Base-by-base conservation (phyloP, 1,284 basidiomycete species). In the Marasmius sp. region DNA sequence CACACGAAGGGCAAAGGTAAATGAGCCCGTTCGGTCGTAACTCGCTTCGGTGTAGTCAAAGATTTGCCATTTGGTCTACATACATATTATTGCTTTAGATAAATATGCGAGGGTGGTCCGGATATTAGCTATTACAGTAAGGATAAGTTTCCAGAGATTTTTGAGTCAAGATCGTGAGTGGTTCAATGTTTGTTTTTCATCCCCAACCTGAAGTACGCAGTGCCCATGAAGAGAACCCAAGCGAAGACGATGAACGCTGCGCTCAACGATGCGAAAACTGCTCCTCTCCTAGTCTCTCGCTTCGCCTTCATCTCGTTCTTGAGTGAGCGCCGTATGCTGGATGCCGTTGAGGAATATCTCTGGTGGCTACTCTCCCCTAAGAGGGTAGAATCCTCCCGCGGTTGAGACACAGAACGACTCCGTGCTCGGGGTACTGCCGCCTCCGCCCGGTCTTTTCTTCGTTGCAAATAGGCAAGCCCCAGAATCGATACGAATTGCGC, bases 151-250 rank as follows among this genome's bases (percentile, higher is more conserved):
- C 20, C 20, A n/a, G 10, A 51, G 22, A 22, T 1, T 11, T 8
- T 47, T 47, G 8, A n/a, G 16, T 18, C 34, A n/a, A 16, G 12
- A 18, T 36, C 34, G 34, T 10, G 9, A 34, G 33, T 34, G 49
- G 14, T 6, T 16, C n/a, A 27, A 27, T 20, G 5, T 36, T 58
- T 43, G 27, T 61, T 36, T 22, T 69, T 76, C 41, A 77, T 78
- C 33, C 85, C 79, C 63, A 90, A 70, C 66, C 80, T 82, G 60
- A 81, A 69, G 79, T 80, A 87, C 0, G 86, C 89, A 10, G 85
- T 87, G 14, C 72, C 77, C 67, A 92, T 75, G 72, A 92, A 92
- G 64, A 91, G 73, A 55, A 82, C 68, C 91, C 91, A 92, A 2
- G 87, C 84, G 48, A 73, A 73, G 8, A 80, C 70, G 10, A 92